A percentile compares a stretch with the other conserved stretches of the same genome.
Evolutionary conservation across 148 eudicot genomes (phyloP).

Genomic region (Rhododendron molle): DNA sequence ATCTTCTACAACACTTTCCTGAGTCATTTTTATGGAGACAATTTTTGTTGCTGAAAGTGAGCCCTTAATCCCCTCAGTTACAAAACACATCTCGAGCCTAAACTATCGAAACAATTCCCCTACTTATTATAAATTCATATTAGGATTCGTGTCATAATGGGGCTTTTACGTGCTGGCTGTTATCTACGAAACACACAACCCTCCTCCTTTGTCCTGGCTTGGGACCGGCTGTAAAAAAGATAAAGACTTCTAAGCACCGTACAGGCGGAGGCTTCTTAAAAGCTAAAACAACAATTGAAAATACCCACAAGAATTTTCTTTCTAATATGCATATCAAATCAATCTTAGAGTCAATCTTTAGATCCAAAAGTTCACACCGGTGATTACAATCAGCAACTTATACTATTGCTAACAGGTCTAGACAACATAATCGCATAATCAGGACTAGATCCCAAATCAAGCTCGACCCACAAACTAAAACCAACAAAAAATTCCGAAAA

Average conservation of each 20-base stretch:
- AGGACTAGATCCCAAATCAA: neutral
- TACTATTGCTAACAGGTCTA: neutral
- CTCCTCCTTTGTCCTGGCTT: neutral
- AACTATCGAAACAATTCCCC: neutral
- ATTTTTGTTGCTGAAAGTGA: neutral
- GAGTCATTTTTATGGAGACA: neutral
- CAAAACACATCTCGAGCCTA: neutral
- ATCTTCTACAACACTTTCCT: neutral
- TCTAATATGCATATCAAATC: neutral
- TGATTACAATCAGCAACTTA: neutral
- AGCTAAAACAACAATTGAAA: neutral
- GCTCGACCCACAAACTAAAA: neutral
- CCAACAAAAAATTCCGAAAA: neutral
- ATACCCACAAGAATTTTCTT: neutral
- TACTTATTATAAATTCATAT: neutral
- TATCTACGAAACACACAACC: neutral
- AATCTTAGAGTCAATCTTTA: neutral
- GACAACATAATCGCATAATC: neutral
- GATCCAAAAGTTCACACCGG: neutral
- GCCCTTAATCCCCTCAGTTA: neutral
- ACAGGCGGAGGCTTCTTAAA: neutral
- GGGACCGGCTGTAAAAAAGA: too few species aligned
- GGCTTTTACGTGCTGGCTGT: neutral
- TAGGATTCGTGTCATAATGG: neutral
- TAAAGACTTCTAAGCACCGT: neutral